Conservation (phyloP, 129 eudicot genomes). For the Apium graveolens region DNA sequence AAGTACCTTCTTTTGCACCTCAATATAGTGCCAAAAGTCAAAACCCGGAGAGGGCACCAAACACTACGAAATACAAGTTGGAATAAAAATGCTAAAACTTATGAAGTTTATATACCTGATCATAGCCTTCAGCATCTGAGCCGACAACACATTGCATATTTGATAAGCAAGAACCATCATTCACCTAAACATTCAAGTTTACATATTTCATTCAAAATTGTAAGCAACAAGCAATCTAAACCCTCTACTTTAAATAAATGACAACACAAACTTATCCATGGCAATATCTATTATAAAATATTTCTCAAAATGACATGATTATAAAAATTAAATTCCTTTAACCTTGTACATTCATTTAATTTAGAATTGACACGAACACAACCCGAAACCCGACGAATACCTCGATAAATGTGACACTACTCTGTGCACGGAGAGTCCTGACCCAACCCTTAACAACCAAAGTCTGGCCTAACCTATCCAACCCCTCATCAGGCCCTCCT, state of each 20-base stretch:
- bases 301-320: neutral
- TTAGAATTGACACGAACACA: neutral
- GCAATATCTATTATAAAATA: no score
- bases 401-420: constrained; percentile 92
- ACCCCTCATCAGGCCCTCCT: constrained; percentile 76
- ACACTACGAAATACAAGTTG: neutral
- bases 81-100: neutral
- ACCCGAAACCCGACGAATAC: constrained; percentile 20
- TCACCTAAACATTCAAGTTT: constrained; percentile 42
- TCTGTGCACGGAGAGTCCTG: constrained; percentile 74
- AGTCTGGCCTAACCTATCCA: constrained; percentile 55
- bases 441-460: constrained; percentile 83
- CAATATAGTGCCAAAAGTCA: neutral
- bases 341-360: neutral
- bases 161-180: constrained; percentile 91
- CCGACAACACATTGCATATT: constrained; percentile 91
- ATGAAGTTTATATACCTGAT: constrained; percentile 49
- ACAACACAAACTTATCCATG: neutral
- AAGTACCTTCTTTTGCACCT: no score
- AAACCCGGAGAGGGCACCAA: no score
- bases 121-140: constrained; percentile 86
- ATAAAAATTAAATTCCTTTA: no score
- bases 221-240: no score
- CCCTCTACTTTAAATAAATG: no score
- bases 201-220: neutral